A percentile compares a stretch with the other conserved stretches of the same genome.
These are phyloP conservation scores for Volvox reticuliferus DNA, from an alignment of 139 green algal genomes.

Conservation along the genomic window DNA sequence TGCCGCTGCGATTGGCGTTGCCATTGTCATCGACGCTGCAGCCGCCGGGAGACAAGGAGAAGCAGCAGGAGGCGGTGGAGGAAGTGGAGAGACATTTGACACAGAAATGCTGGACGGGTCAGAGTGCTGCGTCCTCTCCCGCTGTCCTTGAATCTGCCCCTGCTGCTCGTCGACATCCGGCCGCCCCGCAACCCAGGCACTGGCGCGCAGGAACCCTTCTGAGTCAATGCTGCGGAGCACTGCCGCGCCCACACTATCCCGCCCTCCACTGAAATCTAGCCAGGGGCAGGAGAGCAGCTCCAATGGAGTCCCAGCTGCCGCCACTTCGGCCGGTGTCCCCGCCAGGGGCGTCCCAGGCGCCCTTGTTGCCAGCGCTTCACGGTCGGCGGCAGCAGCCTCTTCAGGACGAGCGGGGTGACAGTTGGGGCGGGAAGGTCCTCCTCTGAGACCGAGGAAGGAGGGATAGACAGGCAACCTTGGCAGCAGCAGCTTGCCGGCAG, in stretches of 20 bases:
- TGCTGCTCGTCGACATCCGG: neutral
- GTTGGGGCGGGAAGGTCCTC: neutral
- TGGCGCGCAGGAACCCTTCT: slow-evolving; percentile 14
- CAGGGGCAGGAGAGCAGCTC: neutral
- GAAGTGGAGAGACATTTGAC: too few relatives aligned
- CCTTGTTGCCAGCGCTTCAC: neutral
- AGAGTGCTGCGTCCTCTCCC: neutral
- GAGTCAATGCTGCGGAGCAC: slow-evolving; percentile 33
- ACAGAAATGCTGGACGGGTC: too few relatives aligned
- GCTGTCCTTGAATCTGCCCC: too few relatives aligned
- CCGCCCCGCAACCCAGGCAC: slow-evolving; percentile 31
- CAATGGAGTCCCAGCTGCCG: neutral
- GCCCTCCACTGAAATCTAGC: slow-evolving; percentile 22
- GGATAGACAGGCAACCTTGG: slow-evolving; percentile 88
- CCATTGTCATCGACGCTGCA: too few relatives aligned
- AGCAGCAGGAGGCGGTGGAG: too few relatives aligned
- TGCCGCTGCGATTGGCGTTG: too few relatives aligned
- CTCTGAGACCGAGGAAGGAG: slow-evolving; percentile 55
- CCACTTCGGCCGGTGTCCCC: neutral
- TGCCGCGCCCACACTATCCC: slow-evolving; percentile 26
- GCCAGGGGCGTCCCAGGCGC: neutral
- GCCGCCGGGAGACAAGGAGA: too few relatives aligned
- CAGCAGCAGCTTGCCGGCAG: slow-evolving; percentile 76
- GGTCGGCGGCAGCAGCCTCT: too few relatives aligned
- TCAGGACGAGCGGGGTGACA: too few relatives aligned